Evolutionary conservation across 192 early-diverging fungal genomes (phyloP), one percentile per base, ranked within the genome.

Genomic region (Thamnidium elegans): DNA sequence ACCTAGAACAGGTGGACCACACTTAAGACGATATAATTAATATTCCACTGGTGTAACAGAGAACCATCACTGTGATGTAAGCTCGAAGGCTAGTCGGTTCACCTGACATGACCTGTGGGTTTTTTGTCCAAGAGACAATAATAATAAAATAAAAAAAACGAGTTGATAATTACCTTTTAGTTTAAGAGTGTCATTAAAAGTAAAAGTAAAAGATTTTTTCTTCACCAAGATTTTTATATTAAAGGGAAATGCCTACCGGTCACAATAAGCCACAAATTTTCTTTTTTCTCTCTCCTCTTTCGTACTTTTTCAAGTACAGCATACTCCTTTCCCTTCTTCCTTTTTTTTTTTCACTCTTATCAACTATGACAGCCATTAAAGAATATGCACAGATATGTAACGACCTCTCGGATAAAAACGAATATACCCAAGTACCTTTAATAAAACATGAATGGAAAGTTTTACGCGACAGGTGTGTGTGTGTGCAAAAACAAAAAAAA

Each of bases 11-110:
- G 69, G 46, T 23, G 52, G 46, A 46, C 39, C 51, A 39, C 61
- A 63, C 55, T 63, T 62, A 55, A 47, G 34, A 45, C 34, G 45
- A 56, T 55, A 56, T 55, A 47, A 55, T 69, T 64, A 45, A 52
- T 70, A 32, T 70, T 70, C 69, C 69, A 70, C 69, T 55, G 65
- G 62, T 55, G 51, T 70, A 70, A 70, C 69, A 63, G 69, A 64
- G 62, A 30, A 58, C 43, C 61, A 62, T 59, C 69, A 62, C 45
- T 56, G 47, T 34, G 26, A 14, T 50, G 39, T 45, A 50, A 42
- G 36, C 54, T 14, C 43, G 50, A 63, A 50, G 54, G 17, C 51
- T 34, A 42, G 54, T 45, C 31, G 62, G 45, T 34, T 20, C 62
- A 39, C 69, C 69, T 70, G 69, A 70, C 69, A 64, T 65, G 63